Conservation (phyloP, 2,329 filamentous ascomycete species). For the Trichophyton verrucosum region DNA sequence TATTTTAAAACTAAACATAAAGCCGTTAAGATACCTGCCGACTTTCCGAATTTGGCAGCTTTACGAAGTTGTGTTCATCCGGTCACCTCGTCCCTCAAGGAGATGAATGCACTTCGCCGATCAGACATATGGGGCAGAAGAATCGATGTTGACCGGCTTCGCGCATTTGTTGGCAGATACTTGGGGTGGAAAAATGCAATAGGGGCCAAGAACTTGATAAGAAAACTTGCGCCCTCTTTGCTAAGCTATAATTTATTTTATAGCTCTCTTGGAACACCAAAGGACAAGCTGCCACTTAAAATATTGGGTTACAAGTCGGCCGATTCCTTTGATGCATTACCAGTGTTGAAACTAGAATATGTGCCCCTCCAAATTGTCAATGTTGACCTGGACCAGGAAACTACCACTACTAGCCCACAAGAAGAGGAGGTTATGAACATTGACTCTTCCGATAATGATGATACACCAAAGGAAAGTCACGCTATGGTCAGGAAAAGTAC, state of each 20-base stretch:
- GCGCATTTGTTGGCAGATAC: slow-evolving; percentile 61
- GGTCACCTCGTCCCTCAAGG: slow-evolving; percentile 54
- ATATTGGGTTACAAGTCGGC: slow-evolving; percentile 59
- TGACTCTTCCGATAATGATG: slow-evolving; percentile 24
- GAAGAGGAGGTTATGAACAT: slow-evolving; percentile 13
- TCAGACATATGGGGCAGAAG: slow-evolving; percentile 49
- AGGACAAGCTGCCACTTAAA: slow-evolving; percentile 35
- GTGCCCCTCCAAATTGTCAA: slow-evolving; percentile 64
- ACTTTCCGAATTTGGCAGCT: slow-evolving; percentile 68
- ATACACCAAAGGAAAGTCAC: slow-evolving; percentile 16
- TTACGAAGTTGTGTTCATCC: slow-evolving; percentile 82
- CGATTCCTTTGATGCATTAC: slow-evolving; percentile 58
- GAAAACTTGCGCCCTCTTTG: slow-evolving; percentile 64
- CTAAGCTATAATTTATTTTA: slow-evolving; percentile 48
- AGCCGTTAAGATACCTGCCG: slow-evolving; percentile 59
- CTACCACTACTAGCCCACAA: not conserved
- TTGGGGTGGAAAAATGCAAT: slow-evolving; percentile 75
- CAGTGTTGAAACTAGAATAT: slow-evolving; percentile 69
- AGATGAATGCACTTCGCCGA: slow-evolving; percentile 43
- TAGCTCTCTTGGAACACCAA: slow-evolving; percentile 19
- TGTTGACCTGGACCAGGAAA: slow-evolving; percentile 60
- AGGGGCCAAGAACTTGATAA: slow-evolving; percentile 75
- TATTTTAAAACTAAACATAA: slow-evolving; percentile 68
- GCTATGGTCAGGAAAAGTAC: slow-evolving; percentile 17
- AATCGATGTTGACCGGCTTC: slow-evolving; percentile 54